These are phyloP conservation scores for Termitomyces sp. DNA, from an alignment of 768 basidiomycete species.

Conservation along the genomic window DNA sequence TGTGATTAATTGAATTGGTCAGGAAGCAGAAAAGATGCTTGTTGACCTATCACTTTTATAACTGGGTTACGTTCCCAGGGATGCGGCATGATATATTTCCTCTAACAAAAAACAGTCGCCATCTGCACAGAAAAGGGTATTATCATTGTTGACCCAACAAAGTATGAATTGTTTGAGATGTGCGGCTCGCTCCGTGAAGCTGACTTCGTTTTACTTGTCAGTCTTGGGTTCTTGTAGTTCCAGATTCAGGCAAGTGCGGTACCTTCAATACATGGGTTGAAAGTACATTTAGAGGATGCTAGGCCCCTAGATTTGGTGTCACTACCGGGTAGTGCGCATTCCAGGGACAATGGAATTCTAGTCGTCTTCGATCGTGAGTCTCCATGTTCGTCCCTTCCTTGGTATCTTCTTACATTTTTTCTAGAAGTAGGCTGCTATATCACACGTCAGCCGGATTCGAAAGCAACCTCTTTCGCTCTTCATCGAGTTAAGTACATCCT, in stretches of 20 bases:
- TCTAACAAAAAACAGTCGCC: conserved; percentile 54
- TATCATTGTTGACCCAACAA: conserved; percentile 59
- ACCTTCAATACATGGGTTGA: conserved; percentile 44
- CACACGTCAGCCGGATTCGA: conserved; percentile 55
- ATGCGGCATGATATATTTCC: conserved; percentile 54
- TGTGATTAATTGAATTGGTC: no score
- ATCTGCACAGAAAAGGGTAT: conserved; percentile 63
- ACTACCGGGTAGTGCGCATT: conserved; percentile 25
- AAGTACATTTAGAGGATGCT: conserved; percentile 47
- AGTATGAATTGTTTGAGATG: conserved; percentile 37
- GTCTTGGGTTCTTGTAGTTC: conserved; percentile 41
- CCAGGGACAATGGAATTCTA: conserved; percentile 41
- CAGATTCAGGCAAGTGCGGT: conserved; percentile 43
- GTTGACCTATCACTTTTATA: conserved; percentile 19
- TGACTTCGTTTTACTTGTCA: conserved; percentile 25
- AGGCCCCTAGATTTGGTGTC: conserved; percentile 67
- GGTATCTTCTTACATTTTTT: neutral
- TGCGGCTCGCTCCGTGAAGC: neutral
- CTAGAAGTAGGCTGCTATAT: conserved; percentile 75
- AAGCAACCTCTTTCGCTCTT: conserved; percentile 50
- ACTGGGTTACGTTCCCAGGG: conserved; percentile 68
- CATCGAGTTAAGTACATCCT: conserved; percentile 59
- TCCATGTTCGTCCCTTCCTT: conserved; percentile 1
- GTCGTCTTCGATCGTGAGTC: conserved; percentile 70
- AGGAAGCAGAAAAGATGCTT: no score